Conservation (phyloP, 257 asterid genomes). For the Lycium barbarum region DNA sequence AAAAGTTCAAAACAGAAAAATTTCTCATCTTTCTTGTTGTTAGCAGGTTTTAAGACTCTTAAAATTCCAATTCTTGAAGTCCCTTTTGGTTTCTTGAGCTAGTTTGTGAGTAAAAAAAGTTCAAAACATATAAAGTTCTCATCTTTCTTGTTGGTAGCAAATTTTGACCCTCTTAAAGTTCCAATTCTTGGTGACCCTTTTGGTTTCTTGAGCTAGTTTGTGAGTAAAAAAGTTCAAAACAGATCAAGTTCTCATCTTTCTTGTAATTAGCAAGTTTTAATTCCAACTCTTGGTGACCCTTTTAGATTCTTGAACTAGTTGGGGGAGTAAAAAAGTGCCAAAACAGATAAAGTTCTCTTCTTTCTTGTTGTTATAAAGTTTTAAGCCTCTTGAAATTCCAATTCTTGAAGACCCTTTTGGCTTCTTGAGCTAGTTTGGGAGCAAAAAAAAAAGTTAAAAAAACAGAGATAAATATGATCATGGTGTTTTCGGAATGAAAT, state of each 20-base stretch:
- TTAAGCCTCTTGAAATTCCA: neutral
- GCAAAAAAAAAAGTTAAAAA: neutral
- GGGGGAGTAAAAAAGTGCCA: too few species aligned
- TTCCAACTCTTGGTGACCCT: too few species aligned
- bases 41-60: neutral
- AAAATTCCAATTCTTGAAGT: neutral
- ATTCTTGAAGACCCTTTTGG: neutral
- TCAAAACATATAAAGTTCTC: too few species aligned
- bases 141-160: neutral
- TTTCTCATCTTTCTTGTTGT: neutral
- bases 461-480: neutral
- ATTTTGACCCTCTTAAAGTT: neutral
- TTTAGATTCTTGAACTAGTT: too few species aligned
- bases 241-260: neutral
- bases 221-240: too few species aligned
- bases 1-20: neutral
- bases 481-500: neutral
- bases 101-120: neutral
- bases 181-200: too few species aligned
- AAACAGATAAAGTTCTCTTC: neutral
- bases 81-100: neutral
- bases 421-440: neutral
- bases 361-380: neutral
- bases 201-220: too few species aligned
- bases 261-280: too few species aligned